Percentiles rank a stretch among this genome's conserved stretches.
Evolutionary conservation across 192 early-diverging fungal genomes (phyloP).

Genomic region (Entomortierella lignicola): DNA sequence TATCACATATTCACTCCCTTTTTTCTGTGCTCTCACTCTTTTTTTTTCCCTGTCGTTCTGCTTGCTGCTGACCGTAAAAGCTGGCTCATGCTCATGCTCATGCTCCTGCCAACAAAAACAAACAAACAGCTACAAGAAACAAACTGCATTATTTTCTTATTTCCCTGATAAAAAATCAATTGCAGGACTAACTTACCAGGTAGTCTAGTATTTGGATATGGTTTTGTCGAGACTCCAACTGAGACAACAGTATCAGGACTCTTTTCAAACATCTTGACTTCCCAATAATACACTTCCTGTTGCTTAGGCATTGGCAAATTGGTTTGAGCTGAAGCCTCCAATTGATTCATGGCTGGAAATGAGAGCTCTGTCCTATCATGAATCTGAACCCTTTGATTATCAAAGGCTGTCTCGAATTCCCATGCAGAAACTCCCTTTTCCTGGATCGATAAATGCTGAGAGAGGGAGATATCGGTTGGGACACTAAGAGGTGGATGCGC

Average conservation of each 20-base stretch:
- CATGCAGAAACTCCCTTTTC: conserved; percentile 89
- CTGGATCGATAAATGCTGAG: conserved; percentile 79
- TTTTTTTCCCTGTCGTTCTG: too few species aligned
- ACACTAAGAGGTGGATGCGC: conserved; percentile 80
- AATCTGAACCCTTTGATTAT: conserved; percentile 71
- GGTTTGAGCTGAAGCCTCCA: conserved; percentile 81
- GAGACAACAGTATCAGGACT: conserved; percentile 73
- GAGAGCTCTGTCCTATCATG: conserved; percentile 76
- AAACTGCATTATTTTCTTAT: neutral
- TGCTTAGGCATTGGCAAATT: conserved; percentile 84
- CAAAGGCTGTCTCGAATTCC: conserved; percentile 79
- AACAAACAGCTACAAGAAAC: too few species aligned
- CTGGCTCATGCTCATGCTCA: too few species aligned
- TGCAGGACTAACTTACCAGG: conserved; percentile 54
- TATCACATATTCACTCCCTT: too few species aligned
- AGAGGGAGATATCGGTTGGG: conserved; percentile 78
- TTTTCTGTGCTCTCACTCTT: neutral
- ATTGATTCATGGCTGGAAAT: conserved; percentile 66
- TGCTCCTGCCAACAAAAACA: too few species aligned
- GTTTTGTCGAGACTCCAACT: conserved; percentile 80
- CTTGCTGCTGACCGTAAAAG: too few species aligned
- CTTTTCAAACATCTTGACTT: conserved; percentile 84
- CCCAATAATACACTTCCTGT: conserved; percentile 90
- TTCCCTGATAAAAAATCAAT: neutral
- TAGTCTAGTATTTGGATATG: conserved; percentile 78